Evolutionary conservation across 495 filamentous ascomycete genomes (phyloP).

Genomic region (Penicillium herquei): DNA sequence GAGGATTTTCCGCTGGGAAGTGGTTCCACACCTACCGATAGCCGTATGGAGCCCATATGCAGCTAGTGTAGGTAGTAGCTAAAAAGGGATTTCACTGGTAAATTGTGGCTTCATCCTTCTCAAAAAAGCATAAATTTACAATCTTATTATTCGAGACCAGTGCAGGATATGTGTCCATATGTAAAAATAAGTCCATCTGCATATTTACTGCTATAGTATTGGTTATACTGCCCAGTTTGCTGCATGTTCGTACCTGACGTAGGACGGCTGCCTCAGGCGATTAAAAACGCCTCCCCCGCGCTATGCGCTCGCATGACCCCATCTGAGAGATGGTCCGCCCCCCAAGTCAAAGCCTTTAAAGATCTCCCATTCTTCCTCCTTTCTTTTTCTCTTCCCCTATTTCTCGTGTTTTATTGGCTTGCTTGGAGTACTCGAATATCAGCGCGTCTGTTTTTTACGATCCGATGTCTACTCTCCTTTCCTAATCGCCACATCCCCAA

Average conservation of each 20-base stretch:
- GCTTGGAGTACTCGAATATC: slow-evolving; percentile 7
- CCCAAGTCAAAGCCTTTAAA: slow-evolving; percentile 17
- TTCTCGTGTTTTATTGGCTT: slow-evolving; percentile 13
- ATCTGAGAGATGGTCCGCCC: slow-evolving; percentile 13
- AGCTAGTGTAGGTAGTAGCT: background rate
- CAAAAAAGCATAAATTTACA: no score
- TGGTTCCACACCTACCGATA: slow-evolving; percentile 4
- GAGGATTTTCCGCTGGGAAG: slow-evolving; percentile 3
- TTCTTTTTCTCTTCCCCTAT: slow-evolving; percentile 5
- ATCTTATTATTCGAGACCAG: no score
- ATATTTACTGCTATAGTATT: no score
- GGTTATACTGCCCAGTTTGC: no score
- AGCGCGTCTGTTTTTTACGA: slow-evolving; percentile 12
- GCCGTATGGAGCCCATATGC: slow-evolving; percentile 3
- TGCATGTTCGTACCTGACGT: slow-evolving; percentile 14
- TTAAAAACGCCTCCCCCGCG: slow-evolving; percentile 34
- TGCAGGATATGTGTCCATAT: no score
- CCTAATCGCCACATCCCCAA: slow-evolving; percentile 41
- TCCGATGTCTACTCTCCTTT: slow-evolving; percentile 40
- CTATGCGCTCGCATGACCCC: slow-evolving; percentile 46
- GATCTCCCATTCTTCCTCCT: slow-evolving; percentile 14
- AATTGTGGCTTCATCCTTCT: no score
- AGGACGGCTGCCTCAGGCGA: slow-evolving; percentile 16
- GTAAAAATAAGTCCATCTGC: no score
- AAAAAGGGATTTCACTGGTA: no score